Percentiles rank a stretch among this genome's conserved stretches.
Conservation (phyloP, 2,329 filamentous ascomycete species). For the Neofusicoccum sp. region DNA sequence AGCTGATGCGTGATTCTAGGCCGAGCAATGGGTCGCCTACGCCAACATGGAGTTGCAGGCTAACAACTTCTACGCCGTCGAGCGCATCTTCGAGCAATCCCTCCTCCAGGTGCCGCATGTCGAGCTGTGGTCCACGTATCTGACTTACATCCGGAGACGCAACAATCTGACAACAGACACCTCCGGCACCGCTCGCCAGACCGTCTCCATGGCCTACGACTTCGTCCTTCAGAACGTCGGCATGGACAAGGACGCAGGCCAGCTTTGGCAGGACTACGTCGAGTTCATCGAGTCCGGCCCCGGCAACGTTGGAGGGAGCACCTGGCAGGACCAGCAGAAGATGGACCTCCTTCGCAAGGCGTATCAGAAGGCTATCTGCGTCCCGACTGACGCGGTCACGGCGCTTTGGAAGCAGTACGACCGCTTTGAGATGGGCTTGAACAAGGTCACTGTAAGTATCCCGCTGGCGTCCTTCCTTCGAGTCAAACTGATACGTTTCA, state of each 20-base stretch:
- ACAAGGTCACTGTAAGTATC: conserved; percentile 78
- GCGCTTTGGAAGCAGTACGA: conserved; percentile 97
- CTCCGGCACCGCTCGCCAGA: conserved; percentile 73
- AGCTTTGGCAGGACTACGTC: conserved; percentile 93
- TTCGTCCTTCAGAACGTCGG: conserved; percentile 89
- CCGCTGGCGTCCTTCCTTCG: not conserved
- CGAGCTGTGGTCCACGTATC: conserved; percentile 86
- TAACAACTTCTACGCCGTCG: conserved; percentile 78
- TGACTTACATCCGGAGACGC: conserved; percentile 90
- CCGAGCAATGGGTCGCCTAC: conserved; percentile 87
- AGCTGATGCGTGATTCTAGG: conserved; percentile 56
- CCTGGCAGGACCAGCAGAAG: conserved; percentile 98
- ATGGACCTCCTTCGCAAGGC: conserved; percentile 91
- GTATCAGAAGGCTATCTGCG: conserved; percentile 85
- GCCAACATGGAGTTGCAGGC: conserved; percentile 86
- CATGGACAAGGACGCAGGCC: conserved; percentile 85
- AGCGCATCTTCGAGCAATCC: conserved; percentile 80
- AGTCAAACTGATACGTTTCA: conserved; percentile 26
- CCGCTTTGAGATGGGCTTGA: conserved; percentile 89
- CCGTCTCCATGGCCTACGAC: conserved; percentile 85
- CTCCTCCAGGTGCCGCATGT: conserved; percentile 81
- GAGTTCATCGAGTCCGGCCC: conserved; percentile 89
- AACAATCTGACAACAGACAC: conserved; percentile 85
- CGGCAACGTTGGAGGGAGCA: conserved; percentile 78
- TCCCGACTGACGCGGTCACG: conserved; percentile 83